These are phyloP conservation scores for Grosmannia penicillata DNA, from an alignment of 2,329 filamentous ascomycete genomes.

Conservation along the genomic window DNA sequence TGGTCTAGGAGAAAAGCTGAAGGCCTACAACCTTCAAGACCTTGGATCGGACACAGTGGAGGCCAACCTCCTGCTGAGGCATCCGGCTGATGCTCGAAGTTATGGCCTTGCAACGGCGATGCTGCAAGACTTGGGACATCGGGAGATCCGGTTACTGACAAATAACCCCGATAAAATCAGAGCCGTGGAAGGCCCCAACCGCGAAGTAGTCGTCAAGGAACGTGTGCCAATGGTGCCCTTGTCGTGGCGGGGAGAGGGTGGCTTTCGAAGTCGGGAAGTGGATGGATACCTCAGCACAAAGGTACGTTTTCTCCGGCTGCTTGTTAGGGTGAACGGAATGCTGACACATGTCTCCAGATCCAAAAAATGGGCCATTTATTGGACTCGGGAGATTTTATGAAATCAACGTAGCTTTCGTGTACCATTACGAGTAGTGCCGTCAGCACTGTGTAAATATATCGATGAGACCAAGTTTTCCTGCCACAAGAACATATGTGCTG, in stretches of 20 bases:
- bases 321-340: not conserved
- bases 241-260: constrained; percentile 76
- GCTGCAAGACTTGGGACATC: constrained; percentile 68
- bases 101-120: constrained; percentile 97
- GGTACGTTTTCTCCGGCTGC: constrained; percentile 35
- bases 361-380: constrained; percentile 80
- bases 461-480: no score
- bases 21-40: constrained; percentile 96
- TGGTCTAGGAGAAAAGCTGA: constrained; percentile 85
- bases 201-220: constrained; percentile 78
- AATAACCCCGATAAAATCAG: constrained; percentile 97
- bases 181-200: constrained; percentile 80
- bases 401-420: no score
- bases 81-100: constrained; percentile 86
- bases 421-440: no score
- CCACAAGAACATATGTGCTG: no score
- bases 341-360: constrained; percentile 37
- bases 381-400: constrained; percentile 24
- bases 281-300: constrained; percentile 92
- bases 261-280: constrained; percentile 76
- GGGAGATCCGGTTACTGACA: constrained; percentile 68
- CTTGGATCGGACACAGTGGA: constrained; percentile 95
- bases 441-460: no score
- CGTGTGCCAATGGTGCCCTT: constrained; percentile 90
- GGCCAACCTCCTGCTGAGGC: constrained; percentile 77